Base-by-base conservation (phyloP, 176 grass and related monocot genomes). In the Guadua angustifolia region DNA sequence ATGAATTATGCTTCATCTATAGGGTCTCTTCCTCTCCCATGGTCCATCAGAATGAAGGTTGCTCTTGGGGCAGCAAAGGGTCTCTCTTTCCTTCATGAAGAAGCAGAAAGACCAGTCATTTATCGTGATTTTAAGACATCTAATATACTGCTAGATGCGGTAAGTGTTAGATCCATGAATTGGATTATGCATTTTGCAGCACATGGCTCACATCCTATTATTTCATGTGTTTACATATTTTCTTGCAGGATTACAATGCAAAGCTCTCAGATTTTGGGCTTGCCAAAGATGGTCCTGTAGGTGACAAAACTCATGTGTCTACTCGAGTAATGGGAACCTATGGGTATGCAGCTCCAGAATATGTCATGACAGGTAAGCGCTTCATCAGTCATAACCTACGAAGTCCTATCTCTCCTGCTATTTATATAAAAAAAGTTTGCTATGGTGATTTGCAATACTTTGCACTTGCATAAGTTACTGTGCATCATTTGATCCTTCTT, bases 121-220 rank as follows among this genome's bases (percentile, higher is more conserved):
- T 94, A 94, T 88, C 90, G 93, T 39, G 93, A 94, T 88, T 94
- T 94, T 63, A 94, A 94, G 81, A 92, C 93, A 78, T 94, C 93
- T 74, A 94, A 94, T 84, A 88, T 94, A 83, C 59, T 94, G 24
- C 50, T 92, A 80, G 93, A 94, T 74, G 83, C 59, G 36, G 93
- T 94, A 80, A 65, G 86, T 78, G 26, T 38, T 16, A 63, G 40
- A 26, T 77, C 12, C 6, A 63, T 84, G 18, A 44, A 75, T 63
- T 38, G 19, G 11, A 43, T 40, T 52, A 42, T 73, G 50, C 24
- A 85, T 39, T 81, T 9, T 66, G 18, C 42, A n/a, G 45, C 29
- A 58, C 68, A 68, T 64, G 50, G 40, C 63, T 77, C 7, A 6
- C 69, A 80, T 42, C 47, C 10, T 71, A 25, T 75, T 71, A 52